These are phyloP conservation scores for Venturia pyrina DNA, from an alignment of 2,329 filamentous ascomycete genomes.

Conservation along the genomic window DNA sequence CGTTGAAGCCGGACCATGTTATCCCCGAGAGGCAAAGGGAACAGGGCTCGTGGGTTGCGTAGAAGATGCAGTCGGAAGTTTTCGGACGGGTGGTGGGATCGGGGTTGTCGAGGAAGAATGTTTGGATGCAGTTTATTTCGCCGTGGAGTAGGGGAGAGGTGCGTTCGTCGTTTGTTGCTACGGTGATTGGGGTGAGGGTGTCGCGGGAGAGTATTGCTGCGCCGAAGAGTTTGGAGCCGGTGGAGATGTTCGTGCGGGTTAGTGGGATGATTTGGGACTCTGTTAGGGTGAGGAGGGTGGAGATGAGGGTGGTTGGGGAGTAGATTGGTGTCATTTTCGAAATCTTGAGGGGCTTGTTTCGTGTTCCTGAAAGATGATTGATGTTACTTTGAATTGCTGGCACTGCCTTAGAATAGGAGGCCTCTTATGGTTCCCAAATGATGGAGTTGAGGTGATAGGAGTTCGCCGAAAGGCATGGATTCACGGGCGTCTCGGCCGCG, in stretches of 20 bases:
- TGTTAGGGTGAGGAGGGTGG: constrained; percentile 14
- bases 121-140: constrained; percentile 51
- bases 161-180: constrained; percentile 48
- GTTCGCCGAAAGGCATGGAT: not conserved
- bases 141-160: constrained; percentile 47
- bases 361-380: not conserved
- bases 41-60: constrained; percentile 51
- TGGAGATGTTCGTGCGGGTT: constrained; percentile 39
- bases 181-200: constrained; percentile 34
- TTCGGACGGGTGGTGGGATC: constrained; percentile 28
- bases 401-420: too few relatives aligned
- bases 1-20: constrained; percentile 47
- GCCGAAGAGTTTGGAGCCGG: constrained; percentile 48
- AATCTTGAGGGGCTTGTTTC: not conserved
- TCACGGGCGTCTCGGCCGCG: not conserved
- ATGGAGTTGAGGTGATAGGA: not conserved
- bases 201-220: constrained; percentile 42
- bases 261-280: constrained; percentile 42
- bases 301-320: constrained; percentile 1
- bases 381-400: too few relatives aligned
- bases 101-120: constrained; percentile 39
- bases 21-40: constrained; percentile 49
- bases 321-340: not conserved
- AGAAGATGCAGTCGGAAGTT: constrained; percentile 44
- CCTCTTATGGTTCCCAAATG: not conserved